Percentiles rank a stretch among this genome's conserved stretches.
phyloP scores from a whole-genome alignment of 2,329 filamentous ascomycete species.

The Macrophomina tecta region DNA sequence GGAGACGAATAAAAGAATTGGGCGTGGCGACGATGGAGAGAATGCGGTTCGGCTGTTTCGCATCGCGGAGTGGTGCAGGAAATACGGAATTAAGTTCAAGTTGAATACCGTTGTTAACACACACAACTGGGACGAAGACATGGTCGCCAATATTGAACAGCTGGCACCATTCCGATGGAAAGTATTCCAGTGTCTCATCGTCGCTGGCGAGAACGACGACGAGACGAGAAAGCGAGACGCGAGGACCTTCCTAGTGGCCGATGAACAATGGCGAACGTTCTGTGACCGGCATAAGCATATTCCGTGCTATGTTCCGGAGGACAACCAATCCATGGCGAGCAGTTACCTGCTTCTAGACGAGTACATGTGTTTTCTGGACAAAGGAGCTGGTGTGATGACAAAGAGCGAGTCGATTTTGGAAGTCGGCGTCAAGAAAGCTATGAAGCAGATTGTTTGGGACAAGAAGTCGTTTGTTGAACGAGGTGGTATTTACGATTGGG shows the following conservation, averaged over 20 bases:
- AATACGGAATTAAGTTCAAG: conserved; percentile 61
- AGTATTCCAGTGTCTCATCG: conserved; percentile 60
- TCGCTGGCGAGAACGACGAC: conserved; percentile 60
- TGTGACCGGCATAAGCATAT: conserved; percentile 48
- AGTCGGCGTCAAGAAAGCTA: conserved; percentile 54
- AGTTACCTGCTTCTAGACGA: conserved; percentile 54
- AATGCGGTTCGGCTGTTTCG: conserved; percentile 54
- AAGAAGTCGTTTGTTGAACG: conserved; percentile 51
- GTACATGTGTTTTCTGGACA: conserved; percentile 58
- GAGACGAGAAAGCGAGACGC: conserved; percentile 41
- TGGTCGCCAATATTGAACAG: conserved; percentile 36
- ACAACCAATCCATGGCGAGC: not conserved
- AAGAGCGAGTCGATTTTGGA: conserved; percentile 46
- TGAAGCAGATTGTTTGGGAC: conserved; percentile 56
- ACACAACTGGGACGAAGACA: conserved; percentile 55
- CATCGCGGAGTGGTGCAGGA: conserved; percentile 52
- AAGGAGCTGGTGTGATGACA: conserved; percentile 34
- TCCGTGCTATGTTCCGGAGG: not conserved
- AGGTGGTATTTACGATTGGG: conserved; percentile 54
- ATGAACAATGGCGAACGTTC: conserved; percentile 55
- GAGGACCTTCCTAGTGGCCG: conserved; percentile 52
- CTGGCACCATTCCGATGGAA: conserved; percentile 62
- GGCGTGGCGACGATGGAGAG: conserved; percentile 53
- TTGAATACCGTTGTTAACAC: conserved; percentile 61
- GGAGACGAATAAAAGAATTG: conserved; percentile 58